Conservation (phyloP, 2,329 filamentous ascomycete species). For the Ilyonectria sp. region DNA sequence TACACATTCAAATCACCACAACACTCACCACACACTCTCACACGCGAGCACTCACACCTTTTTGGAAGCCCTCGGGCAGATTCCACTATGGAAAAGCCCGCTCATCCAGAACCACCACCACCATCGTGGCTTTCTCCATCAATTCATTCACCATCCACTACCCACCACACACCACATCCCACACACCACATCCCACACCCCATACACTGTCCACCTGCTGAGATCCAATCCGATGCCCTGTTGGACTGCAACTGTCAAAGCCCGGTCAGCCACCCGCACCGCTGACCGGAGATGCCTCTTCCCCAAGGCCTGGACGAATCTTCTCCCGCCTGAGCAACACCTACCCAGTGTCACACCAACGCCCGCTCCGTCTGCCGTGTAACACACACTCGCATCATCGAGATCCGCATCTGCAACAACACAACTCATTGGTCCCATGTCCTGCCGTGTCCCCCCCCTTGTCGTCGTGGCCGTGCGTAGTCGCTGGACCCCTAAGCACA, state of each 20-base stretch:
- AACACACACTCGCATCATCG: conserved; percentile 44
- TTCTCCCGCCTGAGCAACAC: conserved; percentile 5
- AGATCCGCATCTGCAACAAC: conserved; percentile 46
- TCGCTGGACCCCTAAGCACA: conserved; percentile 5
- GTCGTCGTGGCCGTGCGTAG: not conserved
- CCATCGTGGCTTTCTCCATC: conserved; percentile 15
- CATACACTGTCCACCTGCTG: not conserved
- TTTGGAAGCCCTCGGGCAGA: conserved; percentile 19
- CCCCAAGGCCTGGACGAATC: conserved; percentile 10
- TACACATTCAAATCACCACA: not conserved
- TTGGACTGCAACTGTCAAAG: conserved; percentile 15
- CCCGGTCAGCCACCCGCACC: conserved; percentile 23
- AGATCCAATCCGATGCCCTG: conserved; percentile 23
- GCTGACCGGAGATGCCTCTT: conserved; percentile 20
- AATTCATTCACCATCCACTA: conserved; percentile 7
- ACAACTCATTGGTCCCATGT: conserved; percentile 25
- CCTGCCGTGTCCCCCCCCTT: conserved; percentile 1
- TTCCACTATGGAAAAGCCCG: not conserved
- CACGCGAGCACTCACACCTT: conserved; percentile 4
- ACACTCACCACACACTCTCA: not conserved
- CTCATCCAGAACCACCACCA: not conserved
- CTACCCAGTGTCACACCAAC: conserved; percentile 26
- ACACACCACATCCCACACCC: not conserved
- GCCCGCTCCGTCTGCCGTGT: conserved; percentile 38
- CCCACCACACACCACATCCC: conserved; percentile 5